phyloP scores from a whole-genome alignment of 176 grass and related monocot species.

The Triticum monococcum region DNA sequence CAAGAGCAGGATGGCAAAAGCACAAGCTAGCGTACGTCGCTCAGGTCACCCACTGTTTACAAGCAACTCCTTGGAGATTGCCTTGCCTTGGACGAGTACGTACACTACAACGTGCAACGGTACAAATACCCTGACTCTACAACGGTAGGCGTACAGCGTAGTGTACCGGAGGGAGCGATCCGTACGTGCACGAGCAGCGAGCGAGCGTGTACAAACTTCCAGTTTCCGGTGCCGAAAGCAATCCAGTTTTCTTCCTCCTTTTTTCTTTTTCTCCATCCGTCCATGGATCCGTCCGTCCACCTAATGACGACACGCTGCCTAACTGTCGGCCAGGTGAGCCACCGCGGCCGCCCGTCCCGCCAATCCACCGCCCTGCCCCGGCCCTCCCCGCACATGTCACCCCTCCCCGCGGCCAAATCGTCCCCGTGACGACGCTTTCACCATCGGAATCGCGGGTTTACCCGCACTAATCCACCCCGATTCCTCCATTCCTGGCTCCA shows the following conservation, averaged over 20 bases:
- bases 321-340: conserved; percentile 42
- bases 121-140: too few species aligned
- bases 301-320: conserved; percentile 35
- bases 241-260: not conserved
- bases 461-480: conserved; percentile 10
- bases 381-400: conserved; percentile 25
- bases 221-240: conserved; percentile 13
- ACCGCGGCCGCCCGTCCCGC: not conserved
- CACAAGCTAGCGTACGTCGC: not conserved
- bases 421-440: not conserved
- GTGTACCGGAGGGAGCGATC: too few species aligned
- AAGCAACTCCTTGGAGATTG: not conserved
- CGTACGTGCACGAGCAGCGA: too few species aligned
- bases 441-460: conserved; percentile 21
- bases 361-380: not conserved
- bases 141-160: too few species aligned
- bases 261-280: too few species aligned
- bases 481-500: not conserved
- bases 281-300: not conserved
- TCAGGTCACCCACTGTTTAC: not conserved
- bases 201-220: not conserved
- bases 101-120: too few species aligned
- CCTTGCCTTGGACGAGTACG: not conserved
- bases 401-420: not conserved
- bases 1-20: not conserved